phyloP scores from a whole-genome alignment of 306 rosid species.

The Glycyrrhiza uralensis region DNA sequence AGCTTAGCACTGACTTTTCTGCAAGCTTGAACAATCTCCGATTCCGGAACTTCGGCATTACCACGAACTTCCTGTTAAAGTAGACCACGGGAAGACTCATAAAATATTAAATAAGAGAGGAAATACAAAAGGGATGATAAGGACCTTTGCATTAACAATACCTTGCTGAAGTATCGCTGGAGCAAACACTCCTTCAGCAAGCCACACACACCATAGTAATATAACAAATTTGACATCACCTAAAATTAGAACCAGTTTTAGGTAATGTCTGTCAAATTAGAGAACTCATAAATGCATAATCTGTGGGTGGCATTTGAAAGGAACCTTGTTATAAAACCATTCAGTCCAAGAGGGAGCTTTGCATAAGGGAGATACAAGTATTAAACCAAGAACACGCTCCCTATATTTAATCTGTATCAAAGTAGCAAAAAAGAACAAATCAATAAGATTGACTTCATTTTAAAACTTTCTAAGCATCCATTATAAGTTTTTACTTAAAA shows the following conservation, averaged over 20 bases:
- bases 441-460: neutral
- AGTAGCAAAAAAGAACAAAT: conserved; percentile 19
- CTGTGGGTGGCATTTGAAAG: conserved; percentile 5
- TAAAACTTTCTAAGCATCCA: neutral
- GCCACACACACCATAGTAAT: conserved; percentile 84
- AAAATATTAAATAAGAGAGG: neutral
- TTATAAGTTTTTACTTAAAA: neutral
- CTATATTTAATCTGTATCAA: conserved; percentile 67
- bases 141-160: conserved; percentile 27
- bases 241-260: conserved; percentile 33
- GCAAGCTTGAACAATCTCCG: conserved; percentile 92
- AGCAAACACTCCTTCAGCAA: conserved; percentile 81
- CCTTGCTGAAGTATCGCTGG: conserved; percentile 95
- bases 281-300: neutral
- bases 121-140: neutral
- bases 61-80: conserved; percentile 78
- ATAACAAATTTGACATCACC: conserved; percentile 78
- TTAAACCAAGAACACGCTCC: conserved; percentile 87
- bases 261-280: neutral
- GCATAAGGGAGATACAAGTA: conserved; percentile 90
- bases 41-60: conserved; percentile 75
- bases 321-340: conserved; percentile 90
- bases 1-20: conserved; percentile 58
- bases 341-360: conserved; percentile 90
- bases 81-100: conserved; percentile 2